A percentile compares a stretch with the other conserved stretches of the same genome.
Evolutionary conservation across 2,329 filamentous ascomycete species (phyloP).

Genomic region (Xylariaceae sp.): DNA sequence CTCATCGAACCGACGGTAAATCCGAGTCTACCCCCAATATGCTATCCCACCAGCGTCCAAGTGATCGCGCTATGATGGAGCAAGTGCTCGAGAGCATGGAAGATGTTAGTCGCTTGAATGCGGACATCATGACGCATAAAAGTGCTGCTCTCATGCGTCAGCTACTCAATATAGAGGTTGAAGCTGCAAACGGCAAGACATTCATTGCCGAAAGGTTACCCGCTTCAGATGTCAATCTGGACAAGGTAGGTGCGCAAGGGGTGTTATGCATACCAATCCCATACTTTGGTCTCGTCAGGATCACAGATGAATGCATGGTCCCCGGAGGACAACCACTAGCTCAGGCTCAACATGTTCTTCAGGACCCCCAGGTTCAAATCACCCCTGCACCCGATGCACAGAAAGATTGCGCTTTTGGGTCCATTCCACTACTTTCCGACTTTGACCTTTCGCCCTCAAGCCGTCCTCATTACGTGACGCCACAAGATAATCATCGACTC

Average conservation of each 20-base stretch:
- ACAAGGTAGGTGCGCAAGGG: neutral
- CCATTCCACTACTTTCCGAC: too few relatives aligned
- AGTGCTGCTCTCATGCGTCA: neutral
- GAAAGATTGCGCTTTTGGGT: too few relatives aligned
- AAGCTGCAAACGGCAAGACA: neutral
- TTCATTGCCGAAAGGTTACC: neutral
- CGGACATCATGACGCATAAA: neutral
- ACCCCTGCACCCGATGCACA: too few relatives aligned
- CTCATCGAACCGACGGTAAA: neutral
- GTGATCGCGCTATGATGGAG: conserved; percentile 1
- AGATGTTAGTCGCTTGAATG: neutral
- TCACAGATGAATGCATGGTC: conserved; percentile 5
- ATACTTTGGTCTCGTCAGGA: conserved; percentile 2
- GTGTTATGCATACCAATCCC: neutral
- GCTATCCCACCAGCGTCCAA: conserved; percentile 3
- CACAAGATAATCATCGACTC: too few relatives aligned
- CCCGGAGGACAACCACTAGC: too few relatives aligned
- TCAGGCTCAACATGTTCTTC: too few relatives aligned
- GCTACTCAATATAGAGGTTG: conserved; percentile 1
- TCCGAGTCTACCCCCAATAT: neutral
- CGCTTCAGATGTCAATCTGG: neutral
- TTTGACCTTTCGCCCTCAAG: too few relatives aligned
- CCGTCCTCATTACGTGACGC: too few relatives aligned
- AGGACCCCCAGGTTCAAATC: too few relatives aligned
- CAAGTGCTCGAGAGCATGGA: conserved; percentile 3